phyloP scores from a whole-genome alignment of 495 filamentous ascomycete species.

The Letharia columbiana region DNA sequence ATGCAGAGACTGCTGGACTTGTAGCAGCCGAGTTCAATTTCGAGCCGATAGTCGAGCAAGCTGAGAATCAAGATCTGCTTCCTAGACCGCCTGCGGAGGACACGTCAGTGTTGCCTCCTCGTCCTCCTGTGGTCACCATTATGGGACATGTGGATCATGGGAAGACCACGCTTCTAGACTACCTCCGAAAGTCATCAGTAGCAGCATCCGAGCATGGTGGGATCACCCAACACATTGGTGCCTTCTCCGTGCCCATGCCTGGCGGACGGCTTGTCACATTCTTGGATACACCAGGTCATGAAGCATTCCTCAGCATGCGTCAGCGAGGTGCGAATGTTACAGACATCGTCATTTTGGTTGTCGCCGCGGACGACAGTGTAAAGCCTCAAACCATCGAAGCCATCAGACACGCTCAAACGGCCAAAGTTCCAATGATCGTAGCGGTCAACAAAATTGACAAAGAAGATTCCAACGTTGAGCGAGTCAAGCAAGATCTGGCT shows the following conservation, averaged over 20 bases:
- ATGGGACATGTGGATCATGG: constrained; percentile 99
- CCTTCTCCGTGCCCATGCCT: constrained; percentile 87
- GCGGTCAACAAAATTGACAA: constrained; percentile 99
- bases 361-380: constrained; percentile 95
- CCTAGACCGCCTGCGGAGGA: constrained; percentile 63
- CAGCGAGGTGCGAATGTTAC: constrained; percentile 93
- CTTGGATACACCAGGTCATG: constrained; percentile 93
- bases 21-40: constrained; percentile 90
- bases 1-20: constrained; percentile 81
- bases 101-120: constrained; percentile 54
- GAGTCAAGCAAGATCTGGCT: constrained; percentile 80
- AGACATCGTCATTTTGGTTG: constrained; percentile 92
- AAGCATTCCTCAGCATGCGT: constrained; percentile 92
- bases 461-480: constrained; percentile 63
- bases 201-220: constrained; percentile 88
- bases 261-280: constrained; percentile 87
- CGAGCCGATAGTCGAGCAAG: constrained; percentile 73
- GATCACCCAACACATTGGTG: constrained; percentile 98
- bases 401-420: constrained; percentile 84
- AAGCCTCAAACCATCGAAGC: constrained; percentile 97
- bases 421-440: constrained; percentile 91
- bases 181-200: constrained; percentile 84
- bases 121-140: constrained; percentile 95
- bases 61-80: constrained; percentile 59
- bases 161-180: constrained; percentile 95